Evolutionary conservation across 2,329 filamentous ascomycete genomes (phyloP), one percentile per base, ranked within the genome.

Genomic region (Trichoderma endophyticum): DNA sequence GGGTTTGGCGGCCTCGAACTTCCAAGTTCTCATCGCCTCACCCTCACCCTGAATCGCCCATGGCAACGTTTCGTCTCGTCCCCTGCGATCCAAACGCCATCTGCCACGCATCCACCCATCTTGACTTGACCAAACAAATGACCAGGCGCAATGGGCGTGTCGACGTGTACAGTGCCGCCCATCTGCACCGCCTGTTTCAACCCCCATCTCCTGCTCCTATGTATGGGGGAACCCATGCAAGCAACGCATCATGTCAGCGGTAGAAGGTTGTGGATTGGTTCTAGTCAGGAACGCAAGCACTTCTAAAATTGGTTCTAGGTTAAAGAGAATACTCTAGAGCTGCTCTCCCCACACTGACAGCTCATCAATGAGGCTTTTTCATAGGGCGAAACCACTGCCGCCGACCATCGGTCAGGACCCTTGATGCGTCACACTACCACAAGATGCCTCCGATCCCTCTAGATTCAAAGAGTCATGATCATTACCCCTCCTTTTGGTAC

Each of bases 11-110:
- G 39, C 67, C 43, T 26, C 72, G 39, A 60, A 73, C 72, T 73
- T 75, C 34, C 34, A 36, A 36, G 34, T 6, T 36, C 73, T 74
- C 60, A 64, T 60, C 57, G 72, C 76, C 62, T 71, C 71, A 70
- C 70, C 43, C 62, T 57, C 7, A 43, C 39, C 39, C 36, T 57
- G 57, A n/a, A 51, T 24, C 14, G 66, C 26, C 56, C 66, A 60
- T 14, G n/a, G 36, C 57, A 70, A 28, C 66, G 36, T 61, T 54
- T 61, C 66, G 21, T 39, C 21, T 36, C 34, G 12, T 15, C 51
- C 64, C 64, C 64, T 67, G 64, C 57, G 57, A 61, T 70, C 66
- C 66, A 70, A 70, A 70, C 66, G 66, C 57, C 39, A 28, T 4
- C 56, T 39, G 66, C 66, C 66, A 70, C 66, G 66, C 66, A 70